Evolutionary conservation across 768 basidiomycete species (phyloP).

Genomic region (Mycena haematopus): DNA sequence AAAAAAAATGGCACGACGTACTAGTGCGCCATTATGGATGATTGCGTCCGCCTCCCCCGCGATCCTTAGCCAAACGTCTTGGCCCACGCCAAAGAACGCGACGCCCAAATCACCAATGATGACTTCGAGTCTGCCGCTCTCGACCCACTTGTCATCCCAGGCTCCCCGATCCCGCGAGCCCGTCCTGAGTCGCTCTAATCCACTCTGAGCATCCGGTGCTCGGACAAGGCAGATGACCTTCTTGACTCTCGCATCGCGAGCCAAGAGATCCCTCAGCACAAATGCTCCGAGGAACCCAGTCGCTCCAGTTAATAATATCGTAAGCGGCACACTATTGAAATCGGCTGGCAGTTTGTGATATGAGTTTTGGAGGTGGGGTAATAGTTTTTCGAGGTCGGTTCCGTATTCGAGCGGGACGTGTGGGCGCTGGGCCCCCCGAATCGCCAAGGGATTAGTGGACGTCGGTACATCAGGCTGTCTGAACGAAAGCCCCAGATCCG

Average conservation of each 20-base stretch:
- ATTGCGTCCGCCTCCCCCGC: conserved; percentile 80
- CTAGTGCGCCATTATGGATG: conserved; percentile 96
- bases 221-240: conserved; percentile 96
- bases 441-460: conserved; percentile 29
- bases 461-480: conserved; percentile 34
- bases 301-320: conserved; percentile 94
- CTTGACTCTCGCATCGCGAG: conserved; percentile 62
- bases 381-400: conserved; percentile 73
- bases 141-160: conserved; percentile 89
- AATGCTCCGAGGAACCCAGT: conserved; percentile 98
- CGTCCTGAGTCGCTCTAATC: conserved; percentile 71
- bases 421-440: conserved; percentile 24
- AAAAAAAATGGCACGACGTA: conserved; percentile 44
- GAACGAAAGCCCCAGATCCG: conserved; percentile 77
- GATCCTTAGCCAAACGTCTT: conserved; percentile 68
- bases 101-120: conserved; percentile 84
- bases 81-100: conserved; percentile 74
- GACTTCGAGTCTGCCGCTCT: conserved; percentile 71
- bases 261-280: conserved; percentile 81
- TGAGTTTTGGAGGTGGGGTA: conserved; percentile 59
- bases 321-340: conserved; percentile 59
- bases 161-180: conserved; percentile 79
- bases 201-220: conserved; percentile 66
- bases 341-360: conserved; percentile 70
- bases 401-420: conserved; percentile 65